Conservation (phyloP, 495 filamentous ascomycete genomes). For the Lasiosphaeria ovina region DNA sequence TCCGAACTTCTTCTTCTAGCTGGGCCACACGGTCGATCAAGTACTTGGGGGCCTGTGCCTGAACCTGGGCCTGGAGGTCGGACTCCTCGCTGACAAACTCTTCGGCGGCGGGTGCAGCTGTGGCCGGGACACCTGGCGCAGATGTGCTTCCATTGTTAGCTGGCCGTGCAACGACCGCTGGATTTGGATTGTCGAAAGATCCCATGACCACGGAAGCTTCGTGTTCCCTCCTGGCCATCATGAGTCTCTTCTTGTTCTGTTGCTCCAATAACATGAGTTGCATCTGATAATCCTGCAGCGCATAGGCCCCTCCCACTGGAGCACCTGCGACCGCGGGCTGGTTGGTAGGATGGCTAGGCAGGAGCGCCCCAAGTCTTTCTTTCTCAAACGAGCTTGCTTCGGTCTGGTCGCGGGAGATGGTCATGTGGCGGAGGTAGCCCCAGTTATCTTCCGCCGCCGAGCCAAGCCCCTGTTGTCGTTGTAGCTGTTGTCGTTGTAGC, state of each 20-base stretch:
- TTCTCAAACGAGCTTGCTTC: background rate
- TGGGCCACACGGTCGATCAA: background rate
- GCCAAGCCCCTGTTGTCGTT: background rate
- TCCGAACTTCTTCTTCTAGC: background rate
- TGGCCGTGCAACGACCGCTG: background rate
- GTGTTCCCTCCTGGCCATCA: background rate
- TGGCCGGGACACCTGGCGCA: background rate
- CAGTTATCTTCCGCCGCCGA: background rate
- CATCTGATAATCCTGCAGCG: background rate
- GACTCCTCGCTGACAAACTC: background rate
- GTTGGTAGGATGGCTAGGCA: background rate
- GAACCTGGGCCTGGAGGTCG: background rate
- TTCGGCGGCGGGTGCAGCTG: background rate
- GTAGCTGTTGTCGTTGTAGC: background rate
- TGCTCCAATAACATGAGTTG: background rate
- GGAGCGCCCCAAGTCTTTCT: background rate
- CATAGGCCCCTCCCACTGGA: background rate
- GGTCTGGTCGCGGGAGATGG: background rate
- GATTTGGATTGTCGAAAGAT: background rate
- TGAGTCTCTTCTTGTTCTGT: slow-evolving; percentile 1
- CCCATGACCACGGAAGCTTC: background rate
- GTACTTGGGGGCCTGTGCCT: background rate
- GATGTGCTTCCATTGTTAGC: background rate
- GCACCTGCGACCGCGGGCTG: background rate
- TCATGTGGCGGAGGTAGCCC: background rate